These are phyloP conservation scores for Phoma sp. DNA, from an alignment of 2,329 filamentous ascomycete genomes.

Conservation along the genomic window DNA sequence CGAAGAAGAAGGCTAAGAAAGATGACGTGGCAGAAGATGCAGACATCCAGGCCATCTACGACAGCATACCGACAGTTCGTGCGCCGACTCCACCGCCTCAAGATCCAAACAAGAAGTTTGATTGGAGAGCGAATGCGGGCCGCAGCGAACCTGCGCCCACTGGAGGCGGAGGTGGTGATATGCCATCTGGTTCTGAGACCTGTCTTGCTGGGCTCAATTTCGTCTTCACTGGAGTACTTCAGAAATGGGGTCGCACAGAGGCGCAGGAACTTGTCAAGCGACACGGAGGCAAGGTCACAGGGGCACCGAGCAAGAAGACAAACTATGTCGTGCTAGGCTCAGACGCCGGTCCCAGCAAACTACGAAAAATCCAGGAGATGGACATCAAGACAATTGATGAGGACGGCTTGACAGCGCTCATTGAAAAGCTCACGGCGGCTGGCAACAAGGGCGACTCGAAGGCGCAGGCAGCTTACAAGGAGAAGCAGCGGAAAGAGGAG, in stretches of 20 bases:
- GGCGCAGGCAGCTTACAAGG: slow-evolving; percentile 81
- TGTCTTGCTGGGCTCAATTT: slow-evolving; percentile 90
- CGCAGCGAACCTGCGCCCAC: slow-evolving; percentile 68
- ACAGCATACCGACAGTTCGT: slow-evolving; percentile 82
- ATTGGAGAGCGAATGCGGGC: slow-evolving; percentile 68
- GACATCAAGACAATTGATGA: slow-evolving; percentile 93
- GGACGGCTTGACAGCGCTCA: slow-evolving; percentile 86
- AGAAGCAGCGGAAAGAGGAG: slow-evolving; percentile 85
- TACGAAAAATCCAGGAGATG: slow-evolving; percentile 80
- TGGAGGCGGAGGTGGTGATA: slow-evolving; percentile 65
- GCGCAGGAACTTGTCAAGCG: slow-evolving; percentile 85
- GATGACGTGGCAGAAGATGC: slow-evolving; percentile 70
- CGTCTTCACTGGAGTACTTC: slow-evolving; percentile 90
- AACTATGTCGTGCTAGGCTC: slow-evolving; percentile 89
- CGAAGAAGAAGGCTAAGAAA: slow-evolving; percentile 69
- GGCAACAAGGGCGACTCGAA: slow-evolving; percentile 77
- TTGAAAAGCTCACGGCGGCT: slow-evolving; percentile 78
- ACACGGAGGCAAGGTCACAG: slow-evolving; percentile 90
- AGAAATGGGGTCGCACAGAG: slow-evolving; percentile 81
- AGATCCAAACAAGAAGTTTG: slow-evolving; percentile 73
- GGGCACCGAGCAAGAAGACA: slow-evolving; percentile 87
- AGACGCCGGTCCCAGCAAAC: slow-evolving; percentile 92
- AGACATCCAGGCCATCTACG: slow-evolving; percentile 80
- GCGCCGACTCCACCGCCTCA: slow-evolving; percentile 82
- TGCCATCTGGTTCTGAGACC: slow-evolving; percentile 84